Base-by-base conservation (phyloP, 768 basidiomycete species). In the Agaricus blazei region DNA sequence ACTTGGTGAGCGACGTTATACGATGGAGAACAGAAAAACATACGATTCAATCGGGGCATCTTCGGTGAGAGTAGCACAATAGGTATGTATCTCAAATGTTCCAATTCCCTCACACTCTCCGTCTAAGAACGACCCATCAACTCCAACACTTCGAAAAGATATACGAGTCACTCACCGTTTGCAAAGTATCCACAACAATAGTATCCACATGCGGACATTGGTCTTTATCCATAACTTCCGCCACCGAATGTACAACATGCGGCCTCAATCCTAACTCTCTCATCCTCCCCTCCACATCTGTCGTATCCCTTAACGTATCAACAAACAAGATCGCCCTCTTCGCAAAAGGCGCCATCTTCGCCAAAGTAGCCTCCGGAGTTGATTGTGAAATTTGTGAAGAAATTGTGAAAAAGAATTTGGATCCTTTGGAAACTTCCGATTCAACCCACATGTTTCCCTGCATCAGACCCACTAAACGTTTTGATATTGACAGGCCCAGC, bases 401-500 rank as follows among this genome's bases (percentile, higher is more conserved):
- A 72, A 95, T 93, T 27, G 93, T 95, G 77, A 98, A 98, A 83
- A 90, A 96, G 82, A 98, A 96, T 70, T 86, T 87, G 74, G 86
- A 90, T 27, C 97, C 97, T 62, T 91, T 88, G 45, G 88, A 81
- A 57, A 96, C 90, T 68, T 96, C 93, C 58, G 87, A 90, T 72
- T 97, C 92, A 23, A 99, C 97, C 97, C 97, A 99, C 79, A 99
- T 91, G 64, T 96, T 92, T 45, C 97, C 97, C 63, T 92, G 85
- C 97, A 99, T 99, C 63, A 99, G 87, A 47, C 86, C 87, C 15
- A 98, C 96, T 24, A 99, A 85, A 1, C 95, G 89, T 67, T 98
- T 98, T 44, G 96, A 98, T 64, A 99, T 98, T 9, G 95, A 98
- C 44, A 98, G 78, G 11, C 96, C 96, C 2, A 99, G 78, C 64